Conservation (phyloP, 768 basidiomycete species). For the Pisolithus tinctorius region DNA sequence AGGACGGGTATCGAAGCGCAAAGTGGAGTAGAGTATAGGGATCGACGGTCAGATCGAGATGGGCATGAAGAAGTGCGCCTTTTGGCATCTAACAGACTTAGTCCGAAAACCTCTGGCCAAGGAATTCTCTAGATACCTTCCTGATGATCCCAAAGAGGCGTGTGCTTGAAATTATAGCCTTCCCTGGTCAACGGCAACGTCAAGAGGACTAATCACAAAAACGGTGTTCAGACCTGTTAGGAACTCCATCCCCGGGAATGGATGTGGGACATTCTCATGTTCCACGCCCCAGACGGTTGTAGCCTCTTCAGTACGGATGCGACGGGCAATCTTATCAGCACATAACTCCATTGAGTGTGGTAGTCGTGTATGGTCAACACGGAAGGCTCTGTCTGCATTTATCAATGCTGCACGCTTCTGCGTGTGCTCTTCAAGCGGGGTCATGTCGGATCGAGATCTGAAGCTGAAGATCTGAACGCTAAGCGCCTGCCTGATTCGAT, state of each 20-base stretch:
- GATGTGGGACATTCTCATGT: conserved; percentile 46
- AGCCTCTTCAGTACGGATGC: conserved; percentile 49
- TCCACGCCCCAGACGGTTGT: conserved; percentile 53
- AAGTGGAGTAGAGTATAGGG: conserved; percentile 42
- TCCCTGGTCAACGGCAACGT: conserved; percentile 30
- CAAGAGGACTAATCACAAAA: neutral
- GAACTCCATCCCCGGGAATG: conserved; percentile 77
- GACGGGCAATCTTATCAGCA: conserved; percentile 53
- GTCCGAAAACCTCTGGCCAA: neutral
- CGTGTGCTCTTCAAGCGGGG: conserved; percentile 15
- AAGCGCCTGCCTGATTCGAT: neutral
- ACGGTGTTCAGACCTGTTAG: conserved; percentile 46
- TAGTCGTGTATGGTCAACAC: conserved; percentile 37
- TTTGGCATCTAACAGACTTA: conserved; percentile 59
- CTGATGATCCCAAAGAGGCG: conserved; percentile 53
- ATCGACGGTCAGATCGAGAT: conserved; percentile 70
- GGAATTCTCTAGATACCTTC: conserved; percentile 35
- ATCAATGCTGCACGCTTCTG: conserved; percentile 25
- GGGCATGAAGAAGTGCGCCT: conserved; percentile 67
- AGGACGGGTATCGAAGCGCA: conserved; percentile 48
- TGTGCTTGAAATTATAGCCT: conserved; percentile 52
- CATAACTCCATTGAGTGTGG: conserved; percentile 34
- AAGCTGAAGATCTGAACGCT: neutral
- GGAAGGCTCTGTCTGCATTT: conserved; percentile 40
- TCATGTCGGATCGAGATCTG: neutral